Evolutionary conservation across 192 early-diverging fungal species (phyloP), one percentile per base, ranked within the genome.

Genomic region (Physocladia obscura): DNA sequence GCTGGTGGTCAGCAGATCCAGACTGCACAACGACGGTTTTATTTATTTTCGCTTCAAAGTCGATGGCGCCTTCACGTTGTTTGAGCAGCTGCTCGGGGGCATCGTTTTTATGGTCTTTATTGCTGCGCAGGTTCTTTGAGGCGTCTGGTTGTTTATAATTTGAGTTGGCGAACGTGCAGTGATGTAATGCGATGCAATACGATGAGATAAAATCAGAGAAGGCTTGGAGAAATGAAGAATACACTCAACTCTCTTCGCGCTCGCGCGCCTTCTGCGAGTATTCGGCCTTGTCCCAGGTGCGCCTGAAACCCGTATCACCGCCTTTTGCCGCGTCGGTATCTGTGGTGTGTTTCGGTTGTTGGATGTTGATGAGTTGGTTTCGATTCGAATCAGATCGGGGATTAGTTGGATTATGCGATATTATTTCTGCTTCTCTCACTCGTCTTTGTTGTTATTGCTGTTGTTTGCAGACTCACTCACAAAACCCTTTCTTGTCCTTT

Each of bases 1-100:
- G 92, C 70, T 92, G 90, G 21, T 34, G 6, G 3, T 6, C 59
- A 21, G 27, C 54, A 24, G 38, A 40, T 6, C 21, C 19, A 15
- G 81, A 77, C 56, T 90, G 83, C 2, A 96, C 91, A 19, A 97
- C 85, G 64, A 91, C 87, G 1, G 88, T 90, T 69, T 93, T 94
- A 67, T 92, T 92, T 5, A 96, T 77, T 64, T 89, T 89, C 5
- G 80, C 76, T 37, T 88, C 87, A 1, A 96, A 77, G 49, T 92
- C 83, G 6, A 97, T 62, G 38, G 83, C 74, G 44, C 85, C 83
- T 32, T 74, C 85, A 64, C 83, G 86, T 26, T 76, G 80, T 62
- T 84, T 74, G 58, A 87, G 79, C 50, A 86, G 81, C 36, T 37
- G 56, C 29, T 71, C 69, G 62, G 60, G 60, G 39, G 58, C 48